These are phyloP conservation scores for Phytophthora constricta DNA, from an alignment of 352 stramenopile species.

Conservation along the genomic window DNA sequence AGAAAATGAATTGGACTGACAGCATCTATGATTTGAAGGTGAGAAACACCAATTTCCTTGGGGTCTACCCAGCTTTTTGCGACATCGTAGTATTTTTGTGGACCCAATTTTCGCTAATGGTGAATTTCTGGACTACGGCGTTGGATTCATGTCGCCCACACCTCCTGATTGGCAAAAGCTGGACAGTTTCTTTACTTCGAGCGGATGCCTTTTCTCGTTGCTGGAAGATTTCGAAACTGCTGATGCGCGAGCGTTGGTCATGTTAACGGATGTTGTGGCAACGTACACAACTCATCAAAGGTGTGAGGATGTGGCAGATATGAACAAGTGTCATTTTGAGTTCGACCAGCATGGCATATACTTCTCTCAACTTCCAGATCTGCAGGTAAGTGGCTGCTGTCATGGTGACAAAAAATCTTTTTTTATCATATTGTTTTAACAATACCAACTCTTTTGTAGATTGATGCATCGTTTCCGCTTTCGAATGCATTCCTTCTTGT, in stretches of 20 bases:
- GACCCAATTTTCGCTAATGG: constrained; percentile 51
- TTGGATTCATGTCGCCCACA: constrained; percentile 69
- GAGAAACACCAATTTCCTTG: constrained; percentile 81
- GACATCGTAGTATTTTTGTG: constrained; percentile 75
- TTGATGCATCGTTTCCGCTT: constrained; percentile 85
- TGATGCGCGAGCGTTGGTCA: constrained; percentile 76
- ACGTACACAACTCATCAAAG: constrained; percentile 74
- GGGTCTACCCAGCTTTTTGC: constrained; percentile 72
- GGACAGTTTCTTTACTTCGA: constrained; percentile 73
- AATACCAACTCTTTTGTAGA: constrained; percentile 43
- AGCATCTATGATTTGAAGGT: constrained; percentile 70
- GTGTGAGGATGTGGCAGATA: constrained; percentile 54
- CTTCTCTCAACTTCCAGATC: constrained; percentile 85
- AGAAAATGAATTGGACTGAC: constrained; percentile 82
- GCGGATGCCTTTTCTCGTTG: constrained; percentile 77
- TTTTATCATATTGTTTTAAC: neutral
- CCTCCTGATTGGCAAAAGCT: constrained; percentile 82
- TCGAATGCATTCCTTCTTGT: constrained; percentile 85
- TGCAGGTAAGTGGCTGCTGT: constrained; percentile 64
- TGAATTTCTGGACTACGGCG: constrained; percentile 62
- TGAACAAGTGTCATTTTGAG: constrained; percentile 84
- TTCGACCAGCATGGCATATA: constrained; percentile 85
- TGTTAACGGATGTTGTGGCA: constrained; percentile 73
- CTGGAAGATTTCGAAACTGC: constrained; percentile 81
- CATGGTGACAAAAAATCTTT: neutral